A percentile compares a stretch with the other conserved stretches of the same genome.
Evolutionary conservation across 2,329 filamentous ascomycete genomes (phyloP).

Genomic region (Dactylellina drechsleri): DNA sequence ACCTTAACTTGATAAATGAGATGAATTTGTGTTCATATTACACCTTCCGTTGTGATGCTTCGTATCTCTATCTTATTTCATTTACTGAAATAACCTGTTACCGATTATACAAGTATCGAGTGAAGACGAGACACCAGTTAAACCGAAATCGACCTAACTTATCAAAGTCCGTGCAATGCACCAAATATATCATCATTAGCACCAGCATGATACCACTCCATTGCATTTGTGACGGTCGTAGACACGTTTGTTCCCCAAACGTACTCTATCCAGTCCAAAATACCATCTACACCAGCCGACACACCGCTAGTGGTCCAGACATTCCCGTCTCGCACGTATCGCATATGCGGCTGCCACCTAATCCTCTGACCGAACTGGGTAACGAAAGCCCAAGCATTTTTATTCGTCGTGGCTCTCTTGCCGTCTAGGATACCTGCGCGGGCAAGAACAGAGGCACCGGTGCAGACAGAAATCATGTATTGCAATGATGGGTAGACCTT

Average conservation of each 20-base stretch:
- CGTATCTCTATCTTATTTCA: no score
- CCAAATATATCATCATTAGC: constrained; percentile 51
- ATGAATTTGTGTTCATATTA: no score
- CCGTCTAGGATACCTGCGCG: constrained; percentile 63
- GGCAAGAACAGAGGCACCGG: constrained; percentile 60
- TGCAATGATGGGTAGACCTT: constrained; percentile 53
- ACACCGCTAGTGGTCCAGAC: constrained; percentile 66
- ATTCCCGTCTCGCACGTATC: constrained; percentile 65
- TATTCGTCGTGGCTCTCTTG: constrained; percentile 63
- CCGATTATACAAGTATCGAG: no score
- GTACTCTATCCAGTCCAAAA: constrained; percentile 62
- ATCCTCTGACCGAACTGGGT: constrained; percentile 62
- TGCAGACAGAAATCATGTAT: constrained; percentile 61
- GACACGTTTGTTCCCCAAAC: constrained; percentile 60
- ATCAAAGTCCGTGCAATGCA: constrained; percentile 40
- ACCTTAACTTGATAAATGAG: no score
- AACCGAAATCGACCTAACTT: background rate
- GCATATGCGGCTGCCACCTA: constrained; percentile 63
- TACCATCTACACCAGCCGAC: constrained; percentile 65
- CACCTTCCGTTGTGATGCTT: no score
- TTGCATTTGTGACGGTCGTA: constrained; percentile 45
- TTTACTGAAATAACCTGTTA: no score
- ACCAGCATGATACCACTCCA: constrained; percentile 59
- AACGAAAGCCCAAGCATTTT: constrained; percentile 59
- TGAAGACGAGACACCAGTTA: no score